These are phyloP conservation scores for Colletotrichum chrysophilum DNA, from an alignment of 2,329 filamentous ascomycete species.

Conservation along the genomic window DNA sequence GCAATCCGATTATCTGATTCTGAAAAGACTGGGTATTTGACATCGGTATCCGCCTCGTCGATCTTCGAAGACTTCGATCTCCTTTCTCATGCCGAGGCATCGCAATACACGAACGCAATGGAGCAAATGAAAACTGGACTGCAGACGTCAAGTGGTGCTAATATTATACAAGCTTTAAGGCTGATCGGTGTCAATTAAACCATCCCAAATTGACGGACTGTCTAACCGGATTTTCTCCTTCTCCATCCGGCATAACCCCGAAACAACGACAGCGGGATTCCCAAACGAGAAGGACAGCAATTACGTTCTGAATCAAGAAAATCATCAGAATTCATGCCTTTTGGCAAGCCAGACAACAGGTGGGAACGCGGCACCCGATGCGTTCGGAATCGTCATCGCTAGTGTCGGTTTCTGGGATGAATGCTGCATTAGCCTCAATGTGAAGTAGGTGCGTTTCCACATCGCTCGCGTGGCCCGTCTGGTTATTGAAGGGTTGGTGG, in stretches of 20 bases:
- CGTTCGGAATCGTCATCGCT: background rate
- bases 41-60: background rate
- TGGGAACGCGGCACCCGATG: background rate
- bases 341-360: background rate
- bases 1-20: background rate
- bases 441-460: background rate
- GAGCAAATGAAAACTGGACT: background rate
- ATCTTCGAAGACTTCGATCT: background rate
- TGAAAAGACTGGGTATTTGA: background rate
- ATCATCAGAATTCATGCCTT: background rate
- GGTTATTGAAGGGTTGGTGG: background rate
- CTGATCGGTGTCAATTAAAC: background rate
- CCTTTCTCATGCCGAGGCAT: background rate
- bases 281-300: background rate
- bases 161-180: background rate
- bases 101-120: background rate
- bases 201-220: background rate
- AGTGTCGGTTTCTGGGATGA: background rate
- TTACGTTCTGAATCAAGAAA: background rate
- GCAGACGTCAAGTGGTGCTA: background rate
- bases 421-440: background rate
- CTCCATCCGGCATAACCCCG: background rate
- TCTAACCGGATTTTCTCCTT: background rate
- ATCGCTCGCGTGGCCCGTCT: background rate
- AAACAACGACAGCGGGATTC: background rate